Conservation (phyloP, 345 rosid species). For the Luvunga scandens region DNA sequence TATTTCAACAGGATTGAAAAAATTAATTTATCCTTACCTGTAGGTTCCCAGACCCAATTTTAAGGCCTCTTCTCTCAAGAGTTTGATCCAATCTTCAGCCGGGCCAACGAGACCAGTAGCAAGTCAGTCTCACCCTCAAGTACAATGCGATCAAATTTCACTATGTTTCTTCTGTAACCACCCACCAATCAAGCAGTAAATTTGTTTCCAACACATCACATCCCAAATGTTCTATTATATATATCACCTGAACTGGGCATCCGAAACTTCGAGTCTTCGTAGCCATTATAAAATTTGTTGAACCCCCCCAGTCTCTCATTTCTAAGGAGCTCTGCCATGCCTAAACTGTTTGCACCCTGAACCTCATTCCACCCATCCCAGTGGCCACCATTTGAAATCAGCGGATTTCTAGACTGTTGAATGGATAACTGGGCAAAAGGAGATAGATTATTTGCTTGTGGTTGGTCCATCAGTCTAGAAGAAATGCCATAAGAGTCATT, state of each 20-base stretch:
- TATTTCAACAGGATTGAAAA: background rate
- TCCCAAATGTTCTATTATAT: constrained; percentile 71
- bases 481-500: constrained; percentile 52
- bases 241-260: constrained; percentile 68
- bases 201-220: constrained; percentile 36
- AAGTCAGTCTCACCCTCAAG: constrained; percentile 23
- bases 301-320: constrained; percentile 64
- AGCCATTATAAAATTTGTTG: constrained; percentile 56
- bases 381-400: constrained; percentile 59
- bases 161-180: constrained; percentile 13
- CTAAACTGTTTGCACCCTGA: constrained; percentile 53
- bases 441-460: constrained; percentile 52
- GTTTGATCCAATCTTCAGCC: constrained; percentile 37
- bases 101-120: constrained; percentile 27
- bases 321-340: constrained; percentile 65
- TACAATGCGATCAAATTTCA: constrained; percentile 6
- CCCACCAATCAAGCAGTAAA: constrained; percentile 25
- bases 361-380: constrained; percentile 81
- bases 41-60: constrained; percentile 27
- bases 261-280: constrained; percentile 64
- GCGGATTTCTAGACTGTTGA: constrained; percentile 57
- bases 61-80: constrained; percentile 20
- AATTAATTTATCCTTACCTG: constrained; percentile 26
- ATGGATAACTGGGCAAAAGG: constrained; percentile 49
- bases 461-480: constrained; percentile 58